Base-by-base conservation (phyloP, 768 basidiomycete species). In the Phanerochaete carnosa region DNA sequence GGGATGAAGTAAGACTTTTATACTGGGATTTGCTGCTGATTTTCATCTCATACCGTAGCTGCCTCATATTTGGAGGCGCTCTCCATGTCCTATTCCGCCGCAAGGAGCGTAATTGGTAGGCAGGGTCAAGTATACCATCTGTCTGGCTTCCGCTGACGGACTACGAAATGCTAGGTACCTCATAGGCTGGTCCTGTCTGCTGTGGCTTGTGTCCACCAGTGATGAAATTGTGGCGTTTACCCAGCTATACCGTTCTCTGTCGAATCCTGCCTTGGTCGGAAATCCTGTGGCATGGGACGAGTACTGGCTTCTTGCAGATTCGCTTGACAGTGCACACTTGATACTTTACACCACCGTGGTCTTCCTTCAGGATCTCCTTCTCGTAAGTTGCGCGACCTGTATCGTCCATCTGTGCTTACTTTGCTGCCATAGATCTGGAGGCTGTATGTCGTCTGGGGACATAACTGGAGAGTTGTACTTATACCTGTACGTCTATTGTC, bases 391-490 rank as follows among this genome's bases (percentile, higher is more conserved):
- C n/a, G n/a, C n/a, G n/a, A n/a, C n/a, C n/a, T n/a, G n/a, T n/a
- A n/a, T n/a, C n/a, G n/a, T n/a, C n/a, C n/a, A n/a, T n/a, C n/a
- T n/a, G n/a, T n/a, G 25, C 47, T 5, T 25, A 49, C 12, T 26
- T 49, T 4, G 4, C 13, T 3, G 4, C n/a, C 13, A 22, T 46
- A 60, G 59, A 60, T 60, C 5, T 70, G 69, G 69, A 60, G 69
- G 4, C 60, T 70, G 25, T 68, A 70, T 45, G 23, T 68, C 30
- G 69, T 70, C 33, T 70, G 61, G 25, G 54, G 55, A 35, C 61
- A 58, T 25, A 61, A 65, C 51, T 70, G 69, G 69, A 68, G 54
- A 26, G 33, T 70, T 2, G 37, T 59, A 13, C 12, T 68, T 22
- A 12, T 63, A 33, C 65, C 68, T 16, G 69, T 70, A 57, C 50